Percentiles rank a stretch among this genome's conserved stretches.
These are phyloP conservation scores for Globisporangium abappressorium DNA, from an alignment of 352 stramenopile genomes.

Conservation along the genomic window DNA sequence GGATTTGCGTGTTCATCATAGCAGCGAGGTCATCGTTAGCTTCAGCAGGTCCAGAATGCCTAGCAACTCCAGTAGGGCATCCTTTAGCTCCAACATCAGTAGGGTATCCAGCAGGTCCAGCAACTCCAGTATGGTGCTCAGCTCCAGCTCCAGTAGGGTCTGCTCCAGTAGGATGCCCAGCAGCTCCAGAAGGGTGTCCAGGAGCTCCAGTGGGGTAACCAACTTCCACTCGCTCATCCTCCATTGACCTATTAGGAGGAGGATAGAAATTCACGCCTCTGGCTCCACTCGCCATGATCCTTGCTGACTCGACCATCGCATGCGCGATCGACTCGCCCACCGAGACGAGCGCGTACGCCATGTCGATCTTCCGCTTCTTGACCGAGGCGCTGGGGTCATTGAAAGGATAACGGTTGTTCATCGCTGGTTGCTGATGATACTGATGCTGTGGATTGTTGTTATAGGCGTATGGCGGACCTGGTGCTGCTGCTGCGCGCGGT, in stretches of 20 bases:
- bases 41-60: background rate
- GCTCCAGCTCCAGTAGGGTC: background rate
- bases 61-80: background rate
- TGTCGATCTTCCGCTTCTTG: conserved; percentile 6
- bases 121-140: background rate
- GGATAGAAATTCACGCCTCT: background rate
- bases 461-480: background rate
- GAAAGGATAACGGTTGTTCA: background rate
- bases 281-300: background rate
- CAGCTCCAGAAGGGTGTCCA: no score
- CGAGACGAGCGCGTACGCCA: conserved; percentile 8
- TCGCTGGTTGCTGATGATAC: background rate
- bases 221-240: background rate
- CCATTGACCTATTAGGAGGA: background rate
- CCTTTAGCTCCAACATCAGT: background rate
- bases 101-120: background rate
- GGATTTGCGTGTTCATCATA: conserved; percentile 2
- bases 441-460: background rate
- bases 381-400: background rate
- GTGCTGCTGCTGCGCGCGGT: background rate
- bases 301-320: conserved; percentile 9
- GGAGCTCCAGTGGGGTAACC: background rate
- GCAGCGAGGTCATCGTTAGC: background rate
- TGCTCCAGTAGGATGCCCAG: no score
- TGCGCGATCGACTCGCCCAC: conserved; percentile 5